Evolutionary conservation across 1,284 basidiomycete genomes (phyloP), one percentile per base, ranked within the genome.

Genomic region (Boletus smithii): DNA sequence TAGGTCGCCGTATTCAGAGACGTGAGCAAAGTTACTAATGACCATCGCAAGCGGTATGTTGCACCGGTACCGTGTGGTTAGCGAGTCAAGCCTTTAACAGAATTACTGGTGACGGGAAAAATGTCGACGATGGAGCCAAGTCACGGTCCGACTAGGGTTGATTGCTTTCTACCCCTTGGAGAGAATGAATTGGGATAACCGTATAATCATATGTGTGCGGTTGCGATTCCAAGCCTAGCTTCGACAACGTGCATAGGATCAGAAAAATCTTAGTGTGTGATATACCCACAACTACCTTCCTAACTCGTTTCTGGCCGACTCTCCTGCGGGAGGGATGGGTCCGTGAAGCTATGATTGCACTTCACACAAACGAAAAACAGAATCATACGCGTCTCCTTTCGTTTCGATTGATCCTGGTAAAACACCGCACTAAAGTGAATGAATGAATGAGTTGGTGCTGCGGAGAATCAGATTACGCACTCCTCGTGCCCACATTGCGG

Each of bases 361-460:
- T 85, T 84, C n/a, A 82, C 81, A 65, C 93, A 97, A 38, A 91
- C 89, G 67, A 86, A 95, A 73, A 95, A 97, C 2, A 95, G 77
- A 33, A 91, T 91, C 93, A 93, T 93, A 3, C 86, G 78, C 1
- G 88, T 95, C 60, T 94, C 90, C 59, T 89, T 91, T 44, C 93
- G 83, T 65, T 94, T 93, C 13, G 91, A 95, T 67, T 97, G 93
- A 69, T 95, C 93, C 69, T 95, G 93, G 69, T 88, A 97, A 66
- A 89, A 83, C 13, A 97, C 93, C 40, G 90, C 83, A 61, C 92
- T 95, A 59, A 29, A 53, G 50, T 20, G 14, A 44, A 47, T n/a
- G 16, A 46, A 35, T 49, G 37, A 50, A 29, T 50, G 39, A 40
- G 46, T 23, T 35, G 49, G 48, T 27, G 34, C 30, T 41, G 26